A percentile compares a stretch with the other conserved stretches of the same genome.
These are phyloP conservation scores for Pseudonitzschia delicatissima DNA, from an alignment of 108 stramenopile genomes.

Conservation along the genomic window DNA sequence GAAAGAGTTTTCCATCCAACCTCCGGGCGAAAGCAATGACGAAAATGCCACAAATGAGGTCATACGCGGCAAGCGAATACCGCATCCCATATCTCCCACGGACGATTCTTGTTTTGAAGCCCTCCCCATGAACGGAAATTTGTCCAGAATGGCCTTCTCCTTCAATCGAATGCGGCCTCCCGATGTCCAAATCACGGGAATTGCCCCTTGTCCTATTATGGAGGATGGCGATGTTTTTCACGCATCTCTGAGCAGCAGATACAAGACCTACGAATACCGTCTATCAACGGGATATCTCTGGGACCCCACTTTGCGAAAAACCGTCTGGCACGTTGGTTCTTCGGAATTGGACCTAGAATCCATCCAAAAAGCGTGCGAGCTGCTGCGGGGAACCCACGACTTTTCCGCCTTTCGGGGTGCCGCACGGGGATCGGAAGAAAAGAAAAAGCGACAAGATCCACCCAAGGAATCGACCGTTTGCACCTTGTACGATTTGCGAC, in stretches of 20 bases:
- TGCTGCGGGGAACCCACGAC: slow-evolving; percentile 47
- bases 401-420: slow-evolving; percentile 74
- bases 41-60: background rate
- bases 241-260: slow-evolving; percentile 55
- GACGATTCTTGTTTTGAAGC: slow-evolving; percentile 56
- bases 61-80: slow-evolving; percentile 48
- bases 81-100: slow-evolving; percentile 50
- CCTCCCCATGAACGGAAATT: slow-evolving; percentile 57
- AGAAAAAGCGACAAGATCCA: slow-evolving; percentile 12
- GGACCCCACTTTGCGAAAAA: slow-evolving; percentile 57
- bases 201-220: slow-evolving; percentile 46
- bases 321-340: slow-evolving; percentile 54
- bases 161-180: slow-evolving; percentile 79
- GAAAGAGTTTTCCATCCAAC: background rate
- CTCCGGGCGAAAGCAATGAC: background rate
- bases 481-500: slow-evolving; percentile 1
- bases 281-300: slow-evolving; percentile 54
- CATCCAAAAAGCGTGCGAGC: slow-evolving; percentile 17
- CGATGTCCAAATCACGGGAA: slow-evolving; percentile 56
- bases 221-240: slow-evolving; percentile 48
- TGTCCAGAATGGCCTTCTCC: slow-evolving; percentile 55
- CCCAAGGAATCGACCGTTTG: background rate
- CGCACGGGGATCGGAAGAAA: slow-evolving; percentile 54
- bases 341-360: background rate
- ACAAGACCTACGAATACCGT: slow-evolving; percentile 70